Base-by-base conservation (phyloP, 495 filamentous ascomycete genomes). In the Amniculicola lignicola region DNA sequence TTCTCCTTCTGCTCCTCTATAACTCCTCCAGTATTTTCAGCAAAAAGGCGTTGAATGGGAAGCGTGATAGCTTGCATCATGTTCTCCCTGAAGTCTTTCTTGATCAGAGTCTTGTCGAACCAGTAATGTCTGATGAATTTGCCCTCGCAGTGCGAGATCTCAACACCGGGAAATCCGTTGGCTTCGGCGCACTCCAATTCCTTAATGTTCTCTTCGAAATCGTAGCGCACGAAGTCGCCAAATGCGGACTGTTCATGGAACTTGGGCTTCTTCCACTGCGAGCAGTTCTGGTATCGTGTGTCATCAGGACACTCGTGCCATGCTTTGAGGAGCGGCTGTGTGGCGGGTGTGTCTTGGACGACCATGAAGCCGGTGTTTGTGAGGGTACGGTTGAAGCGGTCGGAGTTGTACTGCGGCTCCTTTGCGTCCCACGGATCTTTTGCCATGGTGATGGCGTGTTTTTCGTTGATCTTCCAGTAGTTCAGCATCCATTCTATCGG, bases 401-500 rank as follows among this genome's bases (percentile, higher is more conserved):
- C 70, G 9, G 57, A 54, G 54, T 69, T 72, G 46, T 47, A 49
- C 10, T 60, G 27, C 6, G 57, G 41, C 24, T 22, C 31, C 16
- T 50, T 27, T 21, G 44, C 31, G 35, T 45, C 50, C 60, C 48
- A 57, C 11, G 61, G 61, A 31, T 64, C 61, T 14, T 56, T 39
- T 21, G 77, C 71, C 69, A 78, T 70, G 37, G 77, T 74, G 39
- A 79, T 59, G 18, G 75, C 63, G 35, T 70, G 73, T 10, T 70
- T 49, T 6, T 62, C 55, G 42, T 64, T 66, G 44, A 79, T 72
- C 35, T 73, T 61, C 77, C 77, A 80, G 67, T 77, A 74, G 66
- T 79, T 79, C n/a, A 80, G 64, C 36, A 80, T 63, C 76, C 77
- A 80, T 63, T 80, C 77, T 21, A 79, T 59, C 10, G 77, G 76